A percentile compares a stretch with the other conserved stretches of the same genome.
Evolutionary conservation across 768 basidiomycete genomes (phyloP).

Genomic region (Termitomyces sp.): DNA sequence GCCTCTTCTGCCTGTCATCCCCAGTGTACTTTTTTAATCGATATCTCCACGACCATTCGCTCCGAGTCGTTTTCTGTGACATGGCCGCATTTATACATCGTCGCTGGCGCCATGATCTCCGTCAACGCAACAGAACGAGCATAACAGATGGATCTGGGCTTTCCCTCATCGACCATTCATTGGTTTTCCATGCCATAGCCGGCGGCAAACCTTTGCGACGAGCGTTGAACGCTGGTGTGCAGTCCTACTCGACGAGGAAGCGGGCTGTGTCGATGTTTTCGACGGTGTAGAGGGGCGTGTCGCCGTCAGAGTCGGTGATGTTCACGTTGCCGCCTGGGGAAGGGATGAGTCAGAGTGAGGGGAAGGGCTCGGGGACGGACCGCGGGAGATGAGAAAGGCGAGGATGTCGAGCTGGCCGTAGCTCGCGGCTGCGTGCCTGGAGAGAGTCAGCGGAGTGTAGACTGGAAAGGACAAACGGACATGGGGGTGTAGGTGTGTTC

Average conservation of each 20-base stretch:
- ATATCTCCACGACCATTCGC: no score
- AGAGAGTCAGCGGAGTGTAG: conserved; percentile 4
- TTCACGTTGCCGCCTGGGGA: conserved; percentile 80
- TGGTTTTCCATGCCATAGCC: no score
- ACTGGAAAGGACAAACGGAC: conserved; percentile 27
- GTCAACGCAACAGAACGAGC: no score
- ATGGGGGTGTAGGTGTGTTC: conserved; percentile 79
- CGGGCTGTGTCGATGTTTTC: conserved; percentile 77
- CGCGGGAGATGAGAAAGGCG: conserved; percentile 72
- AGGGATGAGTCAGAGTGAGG: conserved; percentile 3
- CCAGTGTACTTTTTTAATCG: no score
- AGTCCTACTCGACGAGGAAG: conserved; percentile 76
- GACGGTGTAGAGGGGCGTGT: conserved; percentile 89
- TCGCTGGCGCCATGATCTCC: no score
- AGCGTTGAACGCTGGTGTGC: no score
- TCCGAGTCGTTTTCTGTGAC: no score
- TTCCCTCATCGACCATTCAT: no score
- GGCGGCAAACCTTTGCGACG: no score
- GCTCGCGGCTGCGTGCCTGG: conserved; percentile 90
- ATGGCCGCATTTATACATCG: no score
- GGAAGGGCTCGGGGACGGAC: conserved; percentile 29
- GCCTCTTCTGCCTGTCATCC: no score
- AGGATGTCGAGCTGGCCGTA: conserved; percentile 79
- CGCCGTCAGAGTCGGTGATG: conserved; percentile 79
- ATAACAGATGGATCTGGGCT: no score